Conservation (phyloP, 176 grass and related monocot species). For the Phragmites australis region DNA sequence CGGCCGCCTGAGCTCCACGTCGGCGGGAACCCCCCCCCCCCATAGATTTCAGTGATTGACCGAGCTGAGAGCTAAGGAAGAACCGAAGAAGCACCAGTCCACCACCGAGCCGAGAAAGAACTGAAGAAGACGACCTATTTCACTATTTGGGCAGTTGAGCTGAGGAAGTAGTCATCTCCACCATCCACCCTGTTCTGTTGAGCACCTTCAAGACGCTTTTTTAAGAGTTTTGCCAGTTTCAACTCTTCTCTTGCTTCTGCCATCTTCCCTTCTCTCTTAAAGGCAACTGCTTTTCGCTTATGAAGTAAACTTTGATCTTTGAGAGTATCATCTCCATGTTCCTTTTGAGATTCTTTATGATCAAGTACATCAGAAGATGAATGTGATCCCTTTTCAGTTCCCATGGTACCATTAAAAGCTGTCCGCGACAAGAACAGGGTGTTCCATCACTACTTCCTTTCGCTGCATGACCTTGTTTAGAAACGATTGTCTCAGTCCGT, state of each 20-base stretch:
- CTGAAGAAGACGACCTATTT: too few relatives aligned
- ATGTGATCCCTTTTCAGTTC: constrained; percentile 32
- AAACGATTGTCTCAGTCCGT: neutral
- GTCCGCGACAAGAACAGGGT: neutral
- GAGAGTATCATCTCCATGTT: constrained; percentile 43
- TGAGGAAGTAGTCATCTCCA: neutral
- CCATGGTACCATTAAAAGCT: constrained; percentile 26
- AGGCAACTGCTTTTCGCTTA: constrained; percentile 77
- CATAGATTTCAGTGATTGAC: too few relatives aligned
- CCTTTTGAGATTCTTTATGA: constrained; percentile 24
- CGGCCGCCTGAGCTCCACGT: too few relatives aligned
- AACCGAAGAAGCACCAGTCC: too few relatives aligned
- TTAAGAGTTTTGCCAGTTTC: constrained; percentile 73
- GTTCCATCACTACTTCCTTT: neutral
- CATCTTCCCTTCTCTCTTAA: constrained; percentile 87
- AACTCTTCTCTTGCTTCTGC: constrained; percentile 80
- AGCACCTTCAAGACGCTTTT: constrained; percentile 53
- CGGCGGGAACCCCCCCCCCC: too few relatives aligned
- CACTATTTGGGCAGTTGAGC: too few relatives aligned
- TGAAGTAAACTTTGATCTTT: constrained; percentile 73
- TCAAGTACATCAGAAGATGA: constrained; percentile 24
- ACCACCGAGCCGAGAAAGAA: too few relatives aligned
- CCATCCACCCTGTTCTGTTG: constrained; percentile 29
- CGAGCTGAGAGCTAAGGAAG: too few relatives aligned
- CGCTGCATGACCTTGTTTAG: neutral